Evolutionary conservation across 2,329 filamentous ascomycete species (phyloP).

Genomic region (Coniochaeta ligniaria): DNA sequence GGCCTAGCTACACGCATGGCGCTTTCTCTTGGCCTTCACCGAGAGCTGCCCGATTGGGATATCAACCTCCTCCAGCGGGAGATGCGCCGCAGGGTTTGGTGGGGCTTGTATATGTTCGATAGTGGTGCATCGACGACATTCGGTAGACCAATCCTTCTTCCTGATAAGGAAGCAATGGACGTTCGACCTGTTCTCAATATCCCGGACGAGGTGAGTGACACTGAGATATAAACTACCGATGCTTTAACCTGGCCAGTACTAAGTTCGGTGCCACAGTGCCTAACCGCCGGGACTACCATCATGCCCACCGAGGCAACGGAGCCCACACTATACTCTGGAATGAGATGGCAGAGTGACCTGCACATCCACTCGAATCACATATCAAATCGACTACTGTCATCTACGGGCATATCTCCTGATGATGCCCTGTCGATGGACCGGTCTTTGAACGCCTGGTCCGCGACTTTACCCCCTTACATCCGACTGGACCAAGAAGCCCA

Average conservation of each 20-base stretch:
- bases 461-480: conserved; percentile 19
- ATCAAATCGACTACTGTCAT: conserved; percentile 19
- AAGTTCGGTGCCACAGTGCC: conserved; percentile 7
- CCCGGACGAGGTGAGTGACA: conserved; percentile 13
- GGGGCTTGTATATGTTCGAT: conserved; percentile 33
- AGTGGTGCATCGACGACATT: conserved; percentile 35
- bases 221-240: neutral
- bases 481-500: conserved; percentile 8
- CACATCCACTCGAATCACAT: conserved; percentile 25
- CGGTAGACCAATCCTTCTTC: conserved; percentile 20
- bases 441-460: conserved; percentile 17
- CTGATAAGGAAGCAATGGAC: conserved; percentile 21
- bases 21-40: conserved; percentile 39
- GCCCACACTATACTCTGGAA: conserved; percentile 20
- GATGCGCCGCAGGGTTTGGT: conserved; percentile 28
- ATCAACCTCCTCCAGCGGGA: conserved; percentile 23
- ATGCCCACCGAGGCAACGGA: conserved; percentile 13
- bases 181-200: conserved; percentile 20
- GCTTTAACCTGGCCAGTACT: neutral
- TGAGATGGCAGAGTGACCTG: conserved; percentile 20
- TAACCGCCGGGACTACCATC: conserved; percentile 15
- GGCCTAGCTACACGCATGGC: conserved; percentile 41
- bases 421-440: conserved; percentile 16
- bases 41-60: conserved; percentile 28
- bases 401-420: conserved; percentile 16